A percentile compares a stretch with the other conserved stretches of the same genome.
phyloP scores from a whole-genome alignment of 164 flowering plant species.

The Tinospora cordifolia region DNA sequence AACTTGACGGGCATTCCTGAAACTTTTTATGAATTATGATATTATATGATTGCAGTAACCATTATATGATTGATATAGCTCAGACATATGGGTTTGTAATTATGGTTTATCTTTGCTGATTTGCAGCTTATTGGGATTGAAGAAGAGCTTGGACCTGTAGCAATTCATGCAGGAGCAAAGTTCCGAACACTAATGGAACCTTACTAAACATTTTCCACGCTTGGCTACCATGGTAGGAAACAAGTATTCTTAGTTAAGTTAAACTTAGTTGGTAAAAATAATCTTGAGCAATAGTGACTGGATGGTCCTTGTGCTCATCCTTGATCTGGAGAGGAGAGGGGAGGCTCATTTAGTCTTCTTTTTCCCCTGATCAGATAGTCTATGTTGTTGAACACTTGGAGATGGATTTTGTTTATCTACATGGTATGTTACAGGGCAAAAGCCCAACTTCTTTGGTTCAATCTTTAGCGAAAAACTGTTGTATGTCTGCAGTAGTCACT shows the following conservation, averaged over 20 bases:
- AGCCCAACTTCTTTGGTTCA: not conserved
- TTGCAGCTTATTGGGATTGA: slow-evolving; percentile 52
- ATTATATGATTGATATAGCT: too few species aligned
- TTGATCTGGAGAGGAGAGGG: not conserved
- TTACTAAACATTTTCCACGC: slow-evolving; percentile 22
- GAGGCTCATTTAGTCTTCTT: not conserved
- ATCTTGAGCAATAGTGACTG: not conserved
- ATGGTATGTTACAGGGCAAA: not conserved
- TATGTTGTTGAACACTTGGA: not conserved
- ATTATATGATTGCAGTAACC: too few species aligned
- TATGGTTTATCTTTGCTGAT: not conserved
- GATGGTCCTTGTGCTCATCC: not conserved
- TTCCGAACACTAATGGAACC: slow-evolving; percentile 48
- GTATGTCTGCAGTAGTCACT: too few species aligned
- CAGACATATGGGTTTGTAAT: not conserved
- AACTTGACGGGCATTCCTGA: too few species aligned
- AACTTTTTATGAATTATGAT: too few species aligned
- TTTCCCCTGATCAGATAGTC: not conserved
- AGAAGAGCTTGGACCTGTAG: slow-evolving; percentile 49
- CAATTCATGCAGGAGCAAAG: slow-evolving; percentile 47
- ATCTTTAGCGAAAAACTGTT: too few species aligned
- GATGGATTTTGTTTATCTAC: not conserved
- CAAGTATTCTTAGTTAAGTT: not conserved
- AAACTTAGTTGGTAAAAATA: not conserved
- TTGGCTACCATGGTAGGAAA: not conserved